These are phyloP conservation scores for Phaffia rhodozyma DNA, from an alignment of 1,284 basidiomycete genomes.

Conservation along the genomic window DNA sequence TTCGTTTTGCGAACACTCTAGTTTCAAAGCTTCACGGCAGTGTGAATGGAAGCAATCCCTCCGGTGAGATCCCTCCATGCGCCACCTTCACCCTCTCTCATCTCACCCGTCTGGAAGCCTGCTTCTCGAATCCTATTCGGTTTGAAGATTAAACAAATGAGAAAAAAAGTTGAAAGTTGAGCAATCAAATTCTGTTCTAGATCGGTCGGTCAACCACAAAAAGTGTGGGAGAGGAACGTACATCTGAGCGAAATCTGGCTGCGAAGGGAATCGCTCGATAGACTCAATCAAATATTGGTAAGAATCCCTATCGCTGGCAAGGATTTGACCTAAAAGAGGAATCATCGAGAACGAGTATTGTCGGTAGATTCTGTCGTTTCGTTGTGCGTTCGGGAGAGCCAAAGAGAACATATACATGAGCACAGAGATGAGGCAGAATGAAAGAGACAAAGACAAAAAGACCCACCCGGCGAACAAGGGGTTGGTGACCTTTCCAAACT, in stretches of 20 bases:
- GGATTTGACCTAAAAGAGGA: conserved; percentile 83
- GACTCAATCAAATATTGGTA: conserved; percentile 98
- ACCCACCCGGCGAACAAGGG: conserved; percentile 73
- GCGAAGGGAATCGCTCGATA: conserved; percentile 85
- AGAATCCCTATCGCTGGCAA: conserved; percentile 88
- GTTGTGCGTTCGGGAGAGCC: not conserved
- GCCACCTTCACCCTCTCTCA: conserved; percentile 62
- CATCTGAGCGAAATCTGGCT: conserved; percentile 83
- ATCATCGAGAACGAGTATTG: conserved; percentile 95
- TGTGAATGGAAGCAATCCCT: conserved; percentile 75
- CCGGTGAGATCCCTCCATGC: conserved; percentile 79
- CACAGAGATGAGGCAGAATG: not conserved
- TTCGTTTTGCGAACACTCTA: conserved; percentile 16
- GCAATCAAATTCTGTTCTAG: too few relatives aligned
- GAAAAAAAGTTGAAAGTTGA: not conserved
- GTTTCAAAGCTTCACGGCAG: conserved; percentile 59
- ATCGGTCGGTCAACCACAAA: not conserved
- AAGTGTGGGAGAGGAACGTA: conserved; percentile 20
- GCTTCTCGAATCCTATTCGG: conserved; percentile 51
- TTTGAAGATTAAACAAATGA: not conserved
- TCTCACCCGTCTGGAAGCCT: conserved; percentile 63
- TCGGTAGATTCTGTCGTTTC: conserved; percentile 60
- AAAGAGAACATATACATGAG: not conserved
- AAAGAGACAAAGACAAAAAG: not conserved
- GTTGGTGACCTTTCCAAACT: conserved; percentile 90